Evolutionary conservation across 768 basidiomycete species (phyloP), one percentile per base, ranked within the genome.

Genomic region (Mycena sanguinolenta): DNA sequence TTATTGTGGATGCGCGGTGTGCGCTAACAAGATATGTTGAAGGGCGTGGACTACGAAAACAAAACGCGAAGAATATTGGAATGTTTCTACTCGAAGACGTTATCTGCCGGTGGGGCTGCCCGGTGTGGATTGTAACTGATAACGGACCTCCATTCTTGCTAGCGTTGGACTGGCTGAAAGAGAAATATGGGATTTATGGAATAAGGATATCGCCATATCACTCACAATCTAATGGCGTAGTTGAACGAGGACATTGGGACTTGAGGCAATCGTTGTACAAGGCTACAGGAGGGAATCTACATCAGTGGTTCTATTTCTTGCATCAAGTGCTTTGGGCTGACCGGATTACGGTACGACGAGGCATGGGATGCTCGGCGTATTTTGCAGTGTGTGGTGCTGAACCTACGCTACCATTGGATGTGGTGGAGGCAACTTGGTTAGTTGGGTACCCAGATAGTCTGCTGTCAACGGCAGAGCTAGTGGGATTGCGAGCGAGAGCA

Each of bases 391-490:
- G 72, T 21, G 74, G 76, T 0, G 58, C 72, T 0, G 63, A 77
- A 30, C 77, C 75, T 6, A 57, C 75, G 5, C 58, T 75, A 2
- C 77, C 75, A 0, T 60, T 77, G 27, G 78, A 81, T 27, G 32
- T 81, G 3, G 69, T 68, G 6, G 77, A 81, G 58, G 73, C 78
- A 0, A 79, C 77, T 4, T 82, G 78, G 55, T 63, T 79, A 44
- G 62, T 74, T 0, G 69, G 75, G 8, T 74, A 67, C 2, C 64
- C 75, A 19, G 50, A 71, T 4, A 8, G 17, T 0, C n/a, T 54
- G 0, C 38, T 80, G 5, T 53, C 71, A 0, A 66, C 73, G 3
- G 32, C 28, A 0, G 77, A 80, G 0, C 69, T 80, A 0, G 58
- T 81, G 3, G 77, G 69, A 8, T 49, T 70, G 9, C 63, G 69